Conservation (phyloP, 1,284 basidiomycete species). For the Serendipita sp. region DNA sequence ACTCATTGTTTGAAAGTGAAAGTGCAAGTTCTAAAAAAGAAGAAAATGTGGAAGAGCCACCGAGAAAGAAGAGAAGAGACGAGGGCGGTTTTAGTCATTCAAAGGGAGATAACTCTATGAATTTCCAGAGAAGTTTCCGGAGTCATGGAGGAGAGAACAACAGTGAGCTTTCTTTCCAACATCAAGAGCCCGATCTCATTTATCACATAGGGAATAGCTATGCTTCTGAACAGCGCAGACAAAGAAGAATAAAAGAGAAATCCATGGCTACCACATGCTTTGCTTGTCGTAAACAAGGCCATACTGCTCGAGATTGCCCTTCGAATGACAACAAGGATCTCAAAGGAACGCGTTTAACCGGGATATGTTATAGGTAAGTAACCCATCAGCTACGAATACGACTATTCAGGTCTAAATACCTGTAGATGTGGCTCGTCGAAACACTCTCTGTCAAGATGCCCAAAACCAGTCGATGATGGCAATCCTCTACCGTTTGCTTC, state of each 20-base stretch:
- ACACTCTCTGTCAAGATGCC: slow-evolving; percentile 70
- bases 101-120: slow-evolving; percentile 24
- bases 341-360: slow-evolving; percentile 29
- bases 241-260: slow-evolving; percentile 52
- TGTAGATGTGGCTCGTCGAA: slow-evolving; percentile 68
- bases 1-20: slow-evolving; percentile 17
- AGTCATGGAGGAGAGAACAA: slow-evolving; percentile 13
- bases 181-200: slow-evolving; percentile 8
- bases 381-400: not conserved
- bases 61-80: slow-evolving; percentile 27
- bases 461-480: slow-evolving; percentile 42
- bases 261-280: slow-evolving; percentile 60
- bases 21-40: slow-evolving; percentile 3
- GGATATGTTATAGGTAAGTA: slow-evolving; percentile 68
- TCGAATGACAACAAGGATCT: slow-evolving; percentile 13
- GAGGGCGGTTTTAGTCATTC: not conserved
- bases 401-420: slow-evolving; percentile 8
- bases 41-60: slow-evolving; percentile 13
- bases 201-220: slow-evolving; percentile 17
- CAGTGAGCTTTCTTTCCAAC: slow-evolving; percentile 12
- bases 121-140: slow-evolving; percentile 18
- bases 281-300: slow-evolving; percentile 75
- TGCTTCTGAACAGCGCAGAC: slow-evolving; percentile 46
- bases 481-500: slow-evolving; percentile 77
- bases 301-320: slow-evolving; percentile 74